Evolutionary conservation across 768 basidiomycete genomes (phyloP), one percentile per base, ranked within the genome.

Genomic region (Amylocystis lapponica): DNA sequence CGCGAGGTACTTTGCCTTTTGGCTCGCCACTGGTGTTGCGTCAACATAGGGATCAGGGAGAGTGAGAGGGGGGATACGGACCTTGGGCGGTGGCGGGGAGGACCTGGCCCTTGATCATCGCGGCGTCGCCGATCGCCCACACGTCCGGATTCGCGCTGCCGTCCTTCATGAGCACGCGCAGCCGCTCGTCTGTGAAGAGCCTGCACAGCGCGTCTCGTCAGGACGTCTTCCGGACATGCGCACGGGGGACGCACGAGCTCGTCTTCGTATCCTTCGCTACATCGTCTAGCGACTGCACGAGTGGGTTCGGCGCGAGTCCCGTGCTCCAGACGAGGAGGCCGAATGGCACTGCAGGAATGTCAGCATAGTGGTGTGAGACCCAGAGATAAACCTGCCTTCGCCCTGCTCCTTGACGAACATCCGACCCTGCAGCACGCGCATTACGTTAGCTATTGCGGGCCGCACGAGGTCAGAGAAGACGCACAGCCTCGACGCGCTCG

Each of bases 251-350:
- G 36, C 49, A 78, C 77, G 76, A 75, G 23, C 71, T 66, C 0
- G 79, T 75, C 60, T 72, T 78, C 12, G 69, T 64, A 46, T 87
- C 69, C 55, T 87, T 88, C 55, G 71, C 66, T 2, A 83, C 66
- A 35, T 74, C 78, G 6, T 65, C 60, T 36, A 89, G 75, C 0
- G 74, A 70, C 46, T 73, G 63, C 39, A 92, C 74, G 21, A 93
- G 66, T 6, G 91, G 89, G 57, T 92, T 93, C 3, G 87, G 79
- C 5, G 86, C 75, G 3, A 93, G 68, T 2, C 90, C 91, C 2
- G 91, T 93, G 47, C 81, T 84, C 90, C 90, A 93, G 13, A 93
- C 87, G 10, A 89, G 73, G 17, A 93, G 66, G 20, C 91, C 89
- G 59, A 83, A 87, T 5, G 78, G 81, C 27, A 89, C 88, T 88